phyloP scores from a whole-genome alignment of 148 eudicot species.

The Chenopodium formosanum region DNA sequence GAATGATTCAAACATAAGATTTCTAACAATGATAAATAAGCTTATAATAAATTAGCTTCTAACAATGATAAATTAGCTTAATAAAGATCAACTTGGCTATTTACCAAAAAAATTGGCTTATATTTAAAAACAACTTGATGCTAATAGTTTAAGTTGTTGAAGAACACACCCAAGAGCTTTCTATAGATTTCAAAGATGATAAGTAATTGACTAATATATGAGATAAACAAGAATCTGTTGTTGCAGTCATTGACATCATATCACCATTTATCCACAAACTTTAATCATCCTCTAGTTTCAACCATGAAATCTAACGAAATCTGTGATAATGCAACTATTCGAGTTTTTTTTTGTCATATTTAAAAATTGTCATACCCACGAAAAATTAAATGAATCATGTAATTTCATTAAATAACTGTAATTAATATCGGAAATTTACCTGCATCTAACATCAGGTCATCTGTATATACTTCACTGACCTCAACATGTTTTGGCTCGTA shows the following conservation, averaged over 20 bases:
- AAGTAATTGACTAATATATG: too few species aligned
- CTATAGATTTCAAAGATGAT: not conserved
- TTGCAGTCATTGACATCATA: not conserved
- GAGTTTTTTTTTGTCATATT: not conserved
- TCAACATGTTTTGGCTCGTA: constrained; percentile 22
- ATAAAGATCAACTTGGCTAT: not conserved
- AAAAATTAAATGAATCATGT: not conserved
- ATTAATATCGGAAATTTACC: constrained; percentile 20
- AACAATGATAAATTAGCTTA: not conserved
- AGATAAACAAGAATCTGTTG: not conserved
- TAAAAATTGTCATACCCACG: not conserved
- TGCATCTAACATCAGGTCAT: constrained; percentile 44
- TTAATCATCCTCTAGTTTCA: not conserved
- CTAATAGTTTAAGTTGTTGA: not conserved
- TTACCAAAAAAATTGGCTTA: not conserved
- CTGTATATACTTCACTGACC: constrained; percentile 24
- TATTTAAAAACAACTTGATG: not conserved
- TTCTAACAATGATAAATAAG: not conserved
- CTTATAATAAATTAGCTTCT: not conserved
- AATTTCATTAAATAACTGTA: not conserved
- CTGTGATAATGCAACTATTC: not conserved
- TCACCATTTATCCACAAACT: not conserved
- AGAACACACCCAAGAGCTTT: not conserved
- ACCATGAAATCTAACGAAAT: not conserved
- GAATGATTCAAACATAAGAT: constrained; percentile 11